phyloP scores from a whole-genome alignment of 1,284 basidiomycete species.

The Pseudozyma hubeiensis region DNA sequence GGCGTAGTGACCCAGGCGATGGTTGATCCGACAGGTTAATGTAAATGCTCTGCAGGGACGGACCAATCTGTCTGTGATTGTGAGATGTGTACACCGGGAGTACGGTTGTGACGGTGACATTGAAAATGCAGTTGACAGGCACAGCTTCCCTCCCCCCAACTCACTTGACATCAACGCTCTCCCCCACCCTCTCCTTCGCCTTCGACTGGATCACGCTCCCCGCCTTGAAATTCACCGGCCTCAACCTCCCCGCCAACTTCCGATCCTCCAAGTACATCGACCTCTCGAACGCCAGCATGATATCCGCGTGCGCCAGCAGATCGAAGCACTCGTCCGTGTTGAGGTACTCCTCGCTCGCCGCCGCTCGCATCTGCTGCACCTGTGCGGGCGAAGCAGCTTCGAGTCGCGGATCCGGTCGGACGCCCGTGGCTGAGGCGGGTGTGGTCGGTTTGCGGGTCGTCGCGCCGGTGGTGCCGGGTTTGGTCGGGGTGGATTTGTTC shows the following conservation, averaged over 20 bases:
- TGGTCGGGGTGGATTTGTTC: conserved; percentile 12
- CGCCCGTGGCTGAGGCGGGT: conserved; percentile 21
- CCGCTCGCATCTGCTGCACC: conserved; percentile 12
- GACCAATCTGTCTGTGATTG: no score
- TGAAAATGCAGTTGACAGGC: no score
- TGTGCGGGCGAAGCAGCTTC: conserved; percentile 18
- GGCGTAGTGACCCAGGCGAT: no score
- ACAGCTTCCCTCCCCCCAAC: no score
- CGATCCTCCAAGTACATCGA: conserved; percentile 20
- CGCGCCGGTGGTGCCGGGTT: background rate
- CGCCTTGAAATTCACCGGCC: conserved; percentile 27
- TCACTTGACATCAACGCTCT: no score
- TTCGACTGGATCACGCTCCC: conserved; percentile 8
- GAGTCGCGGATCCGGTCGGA: conserved; percentile 33
- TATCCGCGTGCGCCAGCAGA: conserved; percentile 50
- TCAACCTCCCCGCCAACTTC: conserved; percentile 18
- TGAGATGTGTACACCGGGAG: no score
- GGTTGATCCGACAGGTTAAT: no score
- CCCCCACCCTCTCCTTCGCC: background rate
- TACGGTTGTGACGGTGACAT: no score
- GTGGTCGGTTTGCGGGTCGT: conserved; percentile 10
- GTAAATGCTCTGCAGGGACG: background rate
- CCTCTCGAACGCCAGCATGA: conserved; percentile 51
- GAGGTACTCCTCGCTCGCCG: conserved; percentile 17
- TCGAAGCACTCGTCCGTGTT: conserved; percentile 49